phyloP scores from a whole-genome alignment of 805 yeast species.

The Ogataea neopini region DNA sequence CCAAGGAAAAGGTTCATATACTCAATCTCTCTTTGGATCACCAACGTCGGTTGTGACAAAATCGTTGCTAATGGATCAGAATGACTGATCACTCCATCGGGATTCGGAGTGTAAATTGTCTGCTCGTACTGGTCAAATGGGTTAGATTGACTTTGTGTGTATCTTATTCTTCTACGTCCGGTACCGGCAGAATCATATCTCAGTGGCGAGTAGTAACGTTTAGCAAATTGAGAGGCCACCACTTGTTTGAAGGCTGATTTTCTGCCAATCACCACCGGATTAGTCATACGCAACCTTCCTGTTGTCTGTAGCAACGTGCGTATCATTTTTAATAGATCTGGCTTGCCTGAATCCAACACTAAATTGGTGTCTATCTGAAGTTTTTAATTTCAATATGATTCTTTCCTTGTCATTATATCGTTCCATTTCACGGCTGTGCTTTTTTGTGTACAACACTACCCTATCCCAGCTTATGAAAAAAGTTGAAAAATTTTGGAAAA shows the following conservation, averaged over 20 bases:
- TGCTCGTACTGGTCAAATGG: constrained; percentile 33
- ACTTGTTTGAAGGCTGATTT: not conserved
- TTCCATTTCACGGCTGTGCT: not conserved
- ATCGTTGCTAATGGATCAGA: constrained; percentile 63
- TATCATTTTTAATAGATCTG: not conserved
- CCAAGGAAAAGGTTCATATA: constrained; percentile 85
- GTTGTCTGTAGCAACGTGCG: not conserved
- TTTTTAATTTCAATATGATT: no score
- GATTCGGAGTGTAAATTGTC: constrained; percentile 14
- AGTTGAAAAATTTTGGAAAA: constrained; percentile 1
- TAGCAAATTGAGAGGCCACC: not conserved
- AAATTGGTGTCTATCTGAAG: not conserved
- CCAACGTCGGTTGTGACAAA: constrained; percentile 77
- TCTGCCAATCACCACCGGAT: not conserved
- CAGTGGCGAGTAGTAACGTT: constrained; percentile 22
- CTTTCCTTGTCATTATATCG: no score
- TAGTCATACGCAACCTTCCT: not conserved
- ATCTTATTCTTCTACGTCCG: constrained; percentile 6
- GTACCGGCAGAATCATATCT: constrained; percentile 14
- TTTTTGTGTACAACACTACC: not conserved
- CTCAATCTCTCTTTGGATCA: constrained; percentile 86
- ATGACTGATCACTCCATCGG: constrained; percentile 52
- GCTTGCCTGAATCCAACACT: no score
- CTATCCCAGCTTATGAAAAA: not conserved
- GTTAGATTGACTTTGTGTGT: not conserved